These are phyloP conservation scores for Chlorella vulgaris DNA, from an alignment of 139 green algal species.

Conservation along the genomic window DNA sequence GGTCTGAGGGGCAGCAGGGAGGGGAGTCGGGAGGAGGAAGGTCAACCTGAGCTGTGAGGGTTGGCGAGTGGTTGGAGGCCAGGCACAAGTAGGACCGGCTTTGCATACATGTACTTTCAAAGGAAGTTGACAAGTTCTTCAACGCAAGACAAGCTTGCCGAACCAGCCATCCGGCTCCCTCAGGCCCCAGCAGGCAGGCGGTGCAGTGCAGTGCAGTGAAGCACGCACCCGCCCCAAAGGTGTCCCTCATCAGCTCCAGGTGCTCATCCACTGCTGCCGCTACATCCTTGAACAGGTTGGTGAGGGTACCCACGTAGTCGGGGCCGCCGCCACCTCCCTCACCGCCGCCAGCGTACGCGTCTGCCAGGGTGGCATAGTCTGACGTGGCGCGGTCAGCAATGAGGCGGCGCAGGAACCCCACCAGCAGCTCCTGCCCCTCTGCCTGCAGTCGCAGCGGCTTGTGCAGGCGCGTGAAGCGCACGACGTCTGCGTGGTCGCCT, in stretches of 20 bases:
- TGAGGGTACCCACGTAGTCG: conserved; percentile 78
- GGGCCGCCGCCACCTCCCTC: conserved; percentile 48
- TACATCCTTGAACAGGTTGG: conserved; percentile 83
- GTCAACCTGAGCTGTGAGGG: not conserved
- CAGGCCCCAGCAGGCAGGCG: no score
- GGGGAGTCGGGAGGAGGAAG: not conserved
- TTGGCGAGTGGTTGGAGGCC: not conserved
- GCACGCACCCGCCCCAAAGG: conserved; percentile 71
- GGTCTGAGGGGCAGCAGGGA: not conserved
- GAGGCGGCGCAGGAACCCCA: conserved; percentile 58
- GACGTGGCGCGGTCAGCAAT: conserved; percentile 55
- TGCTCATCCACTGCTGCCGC: conserved; percentile 84
- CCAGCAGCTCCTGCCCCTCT: conserved; percentile 72
- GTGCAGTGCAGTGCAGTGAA: no score
- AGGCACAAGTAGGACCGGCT: not conserved
- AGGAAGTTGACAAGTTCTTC: no score
- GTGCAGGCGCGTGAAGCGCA: conserved; percentile 82
- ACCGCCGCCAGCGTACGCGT: conserved; percentile 30
- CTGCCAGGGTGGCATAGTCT: conserved; percentile 61
- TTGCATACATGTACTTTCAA: no score
- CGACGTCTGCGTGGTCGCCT: conserved; percentile 67
- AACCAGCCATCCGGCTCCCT: no score
- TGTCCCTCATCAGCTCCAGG: conserved; percentile 61
- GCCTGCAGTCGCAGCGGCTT: conserved; percentile 76
- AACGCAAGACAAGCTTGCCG: no score